Percentiles rank a stretch among this genome's conserved stretches.
Evolutionary conservation across 139 green algal species (phyloP).

Genomic region (Parachlorella kessleri): DNA sequence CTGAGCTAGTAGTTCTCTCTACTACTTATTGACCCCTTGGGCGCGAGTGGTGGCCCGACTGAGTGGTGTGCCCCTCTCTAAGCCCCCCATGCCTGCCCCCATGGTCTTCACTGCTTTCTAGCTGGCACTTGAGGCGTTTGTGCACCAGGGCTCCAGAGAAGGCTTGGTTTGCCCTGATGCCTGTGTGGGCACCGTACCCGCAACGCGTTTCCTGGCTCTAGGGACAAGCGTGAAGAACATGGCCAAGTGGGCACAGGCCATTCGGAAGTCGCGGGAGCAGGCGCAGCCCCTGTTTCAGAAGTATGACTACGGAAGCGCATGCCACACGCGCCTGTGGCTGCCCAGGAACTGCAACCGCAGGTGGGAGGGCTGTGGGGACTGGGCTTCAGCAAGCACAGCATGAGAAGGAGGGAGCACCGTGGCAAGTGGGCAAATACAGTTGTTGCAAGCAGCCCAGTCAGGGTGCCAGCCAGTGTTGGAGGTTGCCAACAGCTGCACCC

Average conservation of each 20-base stretch:
- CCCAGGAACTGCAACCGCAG: constrained; percentile 32
- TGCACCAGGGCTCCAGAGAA: not conserved
- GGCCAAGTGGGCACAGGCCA: constrained; percentile 35
- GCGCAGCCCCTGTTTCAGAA: constrained; percentile 13
- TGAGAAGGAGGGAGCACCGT: not conserved
- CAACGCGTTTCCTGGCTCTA: not conserved
- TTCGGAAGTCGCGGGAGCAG: constrained; percentile 15
- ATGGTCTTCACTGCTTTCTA: not conserved
- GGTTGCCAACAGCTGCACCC: not conserved
- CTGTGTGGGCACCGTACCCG: not conserved
- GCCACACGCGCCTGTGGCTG: constrained; percentile 4
- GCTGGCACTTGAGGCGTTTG: not conserved
- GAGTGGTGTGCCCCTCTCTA: not conserved
- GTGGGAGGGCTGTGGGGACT: not conserved
- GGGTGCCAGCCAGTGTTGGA: not conserved
- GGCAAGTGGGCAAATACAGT: not conserved
- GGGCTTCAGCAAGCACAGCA: not conserved
- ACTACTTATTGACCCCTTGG: no score
- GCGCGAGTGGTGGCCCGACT: not conserved
- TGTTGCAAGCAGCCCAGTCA: not conserved
- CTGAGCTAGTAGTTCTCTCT: no score
- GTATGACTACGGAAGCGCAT: constrained; percentile 35
- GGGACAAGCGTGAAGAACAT: constrained; percentile 44
- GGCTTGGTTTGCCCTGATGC: not conserved
- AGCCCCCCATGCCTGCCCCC: not conserved